Conservation (phyloP, 2,329 filamentous ascomycete genomes). For the Neonectria coccinea region DNA sequence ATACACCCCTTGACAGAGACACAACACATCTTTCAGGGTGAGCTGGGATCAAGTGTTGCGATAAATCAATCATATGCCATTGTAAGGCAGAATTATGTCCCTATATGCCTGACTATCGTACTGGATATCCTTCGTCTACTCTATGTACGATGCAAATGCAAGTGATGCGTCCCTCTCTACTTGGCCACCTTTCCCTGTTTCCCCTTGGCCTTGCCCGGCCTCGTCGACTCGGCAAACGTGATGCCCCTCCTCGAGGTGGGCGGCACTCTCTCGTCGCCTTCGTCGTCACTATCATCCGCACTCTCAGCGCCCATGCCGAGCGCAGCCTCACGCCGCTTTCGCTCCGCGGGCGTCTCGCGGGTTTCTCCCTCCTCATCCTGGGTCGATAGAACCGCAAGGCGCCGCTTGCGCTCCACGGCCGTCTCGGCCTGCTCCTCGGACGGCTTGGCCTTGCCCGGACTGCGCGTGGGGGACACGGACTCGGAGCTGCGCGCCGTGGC, state of each 20-base stretch:
- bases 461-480: constrained; percentile 36
- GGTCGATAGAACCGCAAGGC: constrained; percentile 65
- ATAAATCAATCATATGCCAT: constrained; percentile 23
- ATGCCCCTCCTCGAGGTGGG: constrained; percentile 65
- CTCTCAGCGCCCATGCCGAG: constrained; percentile 68
- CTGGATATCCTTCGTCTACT: constrained; percentile 27
- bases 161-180: constrained; percentile 13
- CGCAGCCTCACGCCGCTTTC: constrained; percentile 78
- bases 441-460: constrained; percentile 30
- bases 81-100: constrained; percentile 17
- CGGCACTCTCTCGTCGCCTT: constrained; percentile 66
- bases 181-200: constrained; percentile 24
- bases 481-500: constrained; percentile 26
- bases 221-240: constrained; percentile 66
- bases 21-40: neutral
- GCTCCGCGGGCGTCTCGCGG: constrained; percentile 79
- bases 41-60: neutral
- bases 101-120: constrained; percentile 22
- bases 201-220: constrained; percentile 36
- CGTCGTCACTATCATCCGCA: constrained; percentile 66
- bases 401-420: constrained; percentile 74
- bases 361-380: constrained; percentile 58
- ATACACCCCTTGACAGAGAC: no score
- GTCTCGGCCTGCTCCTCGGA: constrained; percentile 66
- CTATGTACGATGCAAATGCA: constrained; percentile 39